Base-by-base conservation (phyloP, 2,329 filamentous ascomycete genomes). In the Fusarium kyushuense region DNA sequence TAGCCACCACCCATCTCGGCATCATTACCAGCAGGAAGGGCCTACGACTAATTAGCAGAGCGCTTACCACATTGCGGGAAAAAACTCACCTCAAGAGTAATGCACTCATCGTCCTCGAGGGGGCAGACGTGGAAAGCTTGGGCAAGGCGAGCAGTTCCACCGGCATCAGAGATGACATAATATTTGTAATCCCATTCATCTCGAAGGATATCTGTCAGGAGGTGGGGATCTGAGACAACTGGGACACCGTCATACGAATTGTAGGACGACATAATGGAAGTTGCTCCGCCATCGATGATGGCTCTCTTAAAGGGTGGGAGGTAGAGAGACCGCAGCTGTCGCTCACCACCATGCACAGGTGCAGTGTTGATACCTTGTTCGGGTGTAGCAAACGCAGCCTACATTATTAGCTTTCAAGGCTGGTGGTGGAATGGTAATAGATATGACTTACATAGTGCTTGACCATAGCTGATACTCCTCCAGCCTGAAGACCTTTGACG, bases 1-100 rank as follows among this genome's bases (percentile, higher is more conserved):
- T 88, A 90, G 21, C 91, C 91, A 38, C 91, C 90, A 14, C 91
- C 91, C 91, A 93, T 93, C 72, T 93, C 91, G 14, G 91, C 84
- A 70, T 93, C 91, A 49, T 88, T 90, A 5, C 91, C 91, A 6
- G 90, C 89, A 1, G 87, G 87, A 6, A 93, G 83, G 11, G 87
- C 81, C 78, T 86, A 59, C 16, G 17, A 1, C 13, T 16, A 10
- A 33, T 72, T 27, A 73, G 32, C 3, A 51, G n/a, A n/a, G 23
- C 10, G 11, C 3, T 29, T 4, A 1, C 1, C 2, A 5, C 6
- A 3, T 5, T 2, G 11, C 21, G 1, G 25, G 3, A 2, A 6
- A 12, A 5, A 16, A 21, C 79, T 63, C 71, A 83, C 84, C 70
- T 86, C 84, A 48, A 87, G 79, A 1, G 89, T 90, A 25, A 93